phyloP scores from a whole-genome alignment of 495 filamentous ascomycete species.

The Peziza echinospora region DNA sequence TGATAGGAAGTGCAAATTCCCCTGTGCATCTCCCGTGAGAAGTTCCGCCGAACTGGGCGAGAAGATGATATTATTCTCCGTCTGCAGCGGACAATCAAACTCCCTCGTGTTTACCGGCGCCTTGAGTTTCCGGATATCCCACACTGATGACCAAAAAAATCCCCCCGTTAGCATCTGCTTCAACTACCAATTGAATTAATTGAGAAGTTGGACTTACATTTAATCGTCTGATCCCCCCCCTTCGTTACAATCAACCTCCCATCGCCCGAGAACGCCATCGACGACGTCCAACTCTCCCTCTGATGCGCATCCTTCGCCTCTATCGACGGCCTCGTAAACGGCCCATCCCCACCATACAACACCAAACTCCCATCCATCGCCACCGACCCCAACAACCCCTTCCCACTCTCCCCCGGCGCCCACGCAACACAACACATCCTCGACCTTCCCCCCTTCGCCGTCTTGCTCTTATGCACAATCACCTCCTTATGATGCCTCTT shows the following conservation, averaged over 20 bases:
- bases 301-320: conserved; percentile 74
- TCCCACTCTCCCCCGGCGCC: conserved; percentile 53
- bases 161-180: background rate
- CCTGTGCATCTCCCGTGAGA: conserved; percentile 69
- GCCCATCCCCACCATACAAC: conserved; percentile 83
- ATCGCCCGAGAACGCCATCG: conserved; percentile 77
- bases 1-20: conserved; percentile 81
- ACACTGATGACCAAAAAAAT: conserved; percentile 45
- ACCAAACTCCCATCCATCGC: conserved; percentile 75
- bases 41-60: conserved; percentile 55
- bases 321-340: conserved; percentile 61
- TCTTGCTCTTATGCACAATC: conserved; percentile 79
- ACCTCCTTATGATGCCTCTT: conserved; percentile 75
- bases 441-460: conserved; percentile 70
- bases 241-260: conserved; percentile 72
- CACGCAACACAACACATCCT: conserved; percentile 85
- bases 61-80: conserved; percentile 71
- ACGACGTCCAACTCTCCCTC: conserved; percentile 73
- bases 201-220: conserved; percentile 5
- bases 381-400: conserved; percentile 60
- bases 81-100: conserved; percentile 57
- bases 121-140: conserved; percentile 95
- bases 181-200: background rate
- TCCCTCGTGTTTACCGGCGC: conserved; percentile 62
- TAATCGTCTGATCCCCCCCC: conserved; percentile 55